Base-by-base conservation (phyloP, 75 land plant species). In the Picea glauca region DNA sequence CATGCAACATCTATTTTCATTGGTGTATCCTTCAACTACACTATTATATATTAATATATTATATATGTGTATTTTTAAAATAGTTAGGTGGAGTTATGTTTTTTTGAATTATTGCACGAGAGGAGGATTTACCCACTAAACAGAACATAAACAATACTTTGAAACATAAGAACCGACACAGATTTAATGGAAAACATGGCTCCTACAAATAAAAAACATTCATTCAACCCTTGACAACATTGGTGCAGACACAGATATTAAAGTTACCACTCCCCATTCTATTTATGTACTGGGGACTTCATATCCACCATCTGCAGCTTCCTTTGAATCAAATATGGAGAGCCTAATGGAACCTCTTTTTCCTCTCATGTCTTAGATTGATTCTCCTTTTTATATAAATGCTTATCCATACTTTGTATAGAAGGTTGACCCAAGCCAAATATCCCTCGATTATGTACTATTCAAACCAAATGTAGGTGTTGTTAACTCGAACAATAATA, bases 371-470 rank as follows among this genome's bases (percentile, higher is more conserved):
- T 31, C 76, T 23, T 76, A 88, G 62, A 85, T 81, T 14, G 82
- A 78, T 20, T 88, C 94, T 13, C 84, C 88, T 1, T 91, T 91
- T 76, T 72, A 90, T 58, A 82, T 92, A 57, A 94, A 94, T 63
- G 87, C 91, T n/a, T 94, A 94, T 82, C 97, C 97, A 0, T 94
- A 60, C 78, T 92, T 92, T 82, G 94, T 90, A 3, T 94, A 92
- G 84, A 79, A 72, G 63, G 79, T 58, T 23, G 77, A 76, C 66
- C 86, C 94, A 54, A 82, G 76, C 65, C 78, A 82, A 5, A 78
- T 93, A 13, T 14, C 85, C 8, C 64, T 92, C 54, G 88, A 86
- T 62, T 92, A 84, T 78, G 93, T 84, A 18, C 85, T 93, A 14
- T 91, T 89, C 72, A 79, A 87, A 67, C 79, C 90, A 3, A 84